A percentile compares a stretch with the other conserved stretches of the same genome.
These are phyloP conservation scores for Globisporangium mamillatum DNA, from an alignment of 352 stramenopile species.

Conservation along the genomic window DNA sequence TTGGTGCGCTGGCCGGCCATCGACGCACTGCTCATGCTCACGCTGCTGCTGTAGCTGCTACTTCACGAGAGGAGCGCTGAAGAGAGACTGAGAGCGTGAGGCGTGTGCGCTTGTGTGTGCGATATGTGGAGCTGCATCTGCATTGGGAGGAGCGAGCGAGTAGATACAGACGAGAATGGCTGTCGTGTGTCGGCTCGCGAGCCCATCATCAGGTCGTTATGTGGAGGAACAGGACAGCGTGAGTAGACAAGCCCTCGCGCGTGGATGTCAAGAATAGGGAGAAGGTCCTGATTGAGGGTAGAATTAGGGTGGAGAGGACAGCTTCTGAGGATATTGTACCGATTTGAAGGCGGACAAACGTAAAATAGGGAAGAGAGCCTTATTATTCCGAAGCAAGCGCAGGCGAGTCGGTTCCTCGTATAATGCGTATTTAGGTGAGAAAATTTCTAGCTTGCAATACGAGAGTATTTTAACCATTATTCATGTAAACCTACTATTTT, in stretches of 20 bases:
- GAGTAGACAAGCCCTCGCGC: neutral
- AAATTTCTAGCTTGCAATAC: too few relatives aligned
- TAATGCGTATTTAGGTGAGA: neutral
- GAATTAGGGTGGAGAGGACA: neutral
- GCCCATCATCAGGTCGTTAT: neutral
- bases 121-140: neutral
- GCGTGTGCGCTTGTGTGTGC: neutral
- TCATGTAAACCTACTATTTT: too few relatives aligned
- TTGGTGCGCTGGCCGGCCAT: neutral
- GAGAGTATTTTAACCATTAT: too few relatives aligned
- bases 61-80: neutral
- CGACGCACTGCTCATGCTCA: neutral
- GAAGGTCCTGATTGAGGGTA: neutral
- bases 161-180: neutral
- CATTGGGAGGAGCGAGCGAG: neutral
- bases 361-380: neutral
- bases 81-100: neutral
- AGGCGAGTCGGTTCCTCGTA: neutral
- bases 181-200: neutral
- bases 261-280: too few relatives aligned
- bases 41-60: neutral
- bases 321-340: neutral
- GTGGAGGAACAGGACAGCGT: neutral
- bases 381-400: neutral
- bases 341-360: neutral